Evolutionary conservation across 2,329 filamentous ascomycete genomes (phyloP).

Genomic region (Monilinia polystroma): DNA sequence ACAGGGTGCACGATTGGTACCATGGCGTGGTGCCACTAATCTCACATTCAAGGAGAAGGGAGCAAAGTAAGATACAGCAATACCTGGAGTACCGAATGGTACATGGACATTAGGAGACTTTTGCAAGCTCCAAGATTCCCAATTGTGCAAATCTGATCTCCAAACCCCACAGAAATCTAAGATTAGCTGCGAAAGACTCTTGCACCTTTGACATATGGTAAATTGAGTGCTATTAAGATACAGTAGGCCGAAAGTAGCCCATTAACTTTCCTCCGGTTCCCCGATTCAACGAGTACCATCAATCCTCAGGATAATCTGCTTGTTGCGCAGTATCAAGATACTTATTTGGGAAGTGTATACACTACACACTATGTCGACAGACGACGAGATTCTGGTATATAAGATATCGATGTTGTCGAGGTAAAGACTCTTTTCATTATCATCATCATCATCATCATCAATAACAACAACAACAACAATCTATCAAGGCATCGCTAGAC

Average conservation of each 20-base stretch:
- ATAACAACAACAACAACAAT: slow-evolving; percentile 9
- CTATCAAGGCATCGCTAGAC: slow-evolving; percentile 12
- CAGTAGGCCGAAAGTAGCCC: slow-evolving; percentile 14
- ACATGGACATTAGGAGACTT: slow-evolving; percentile 7
- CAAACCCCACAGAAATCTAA: not conserved
- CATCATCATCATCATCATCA: not conserved
- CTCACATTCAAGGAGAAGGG: slow-evolving; percentile 1
- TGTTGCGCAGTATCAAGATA: slow-evolving; percentile 4
- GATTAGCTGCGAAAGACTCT: not conserved
- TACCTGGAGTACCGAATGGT: slow-evolving; percentile 13
- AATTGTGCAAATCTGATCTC: slow-evolving; percentile 1
- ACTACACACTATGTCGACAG: not conserved
- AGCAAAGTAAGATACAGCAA: slow-evolving; percentile 12
- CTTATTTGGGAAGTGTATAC: slow-evolving; percentile 10
- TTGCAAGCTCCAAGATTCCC: slow-evolving; percentile 10
- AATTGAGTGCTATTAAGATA: not conserved
- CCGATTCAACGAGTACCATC: slow-evolving; percentile 1
- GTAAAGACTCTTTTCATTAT: slow-evolving; percentile 10
- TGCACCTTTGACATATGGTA: not conserved
- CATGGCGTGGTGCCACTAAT: not conserved
- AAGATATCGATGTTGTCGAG: slow-evolving; percentile 8
- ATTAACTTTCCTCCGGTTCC: slow-evolving; percentile 12
- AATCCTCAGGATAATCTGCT: not conserved
- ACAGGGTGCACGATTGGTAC: slow-evolving; percentile 3
- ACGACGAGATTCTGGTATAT: slow-evolving; percentile 6